phyloP scores from a whole-genome alignment of 31 red algal species.

The Asparagopsis taxiformis region DNA sequence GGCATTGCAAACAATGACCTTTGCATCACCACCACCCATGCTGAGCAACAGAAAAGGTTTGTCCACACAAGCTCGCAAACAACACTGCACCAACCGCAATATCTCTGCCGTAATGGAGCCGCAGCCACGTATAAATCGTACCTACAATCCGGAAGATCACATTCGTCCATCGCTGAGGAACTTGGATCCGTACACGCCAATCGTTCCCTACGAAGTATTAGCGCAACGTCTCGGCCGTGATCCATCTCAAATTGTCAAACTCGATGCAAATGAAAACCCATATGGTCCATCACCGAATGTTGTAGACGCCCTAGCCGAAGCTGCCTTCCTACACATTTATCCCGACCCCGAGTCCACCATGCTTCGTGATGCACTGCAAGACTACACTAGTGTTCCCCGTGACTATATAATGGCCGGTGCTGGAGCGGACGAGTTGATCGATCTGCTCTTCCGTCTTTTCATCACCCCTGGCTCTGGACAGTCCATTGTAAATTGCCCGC shows the following conservation, averaged over 20 bases:
- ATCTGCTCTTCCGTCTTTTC: slow-evolving; percentile 91
- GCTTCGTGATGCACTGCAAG: slow-evolving; percentile 74
- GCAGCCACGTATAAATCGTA: too few species aligned
- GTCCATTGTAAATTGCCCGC: slow-evolving; percentile 85
- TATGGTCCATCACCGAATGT: slow-evolving; percentile 88
- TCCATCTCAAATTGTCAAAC: slow-evolving; percentile 85
- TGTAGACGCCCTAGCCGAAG: slow-evolving; percentile 41
- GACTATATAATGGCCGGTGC: slow-evolving; percentile 86
- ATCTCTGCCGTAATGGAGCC: too few species aligned
- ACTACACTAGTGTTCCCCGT: slow-evolving; percentile 64
- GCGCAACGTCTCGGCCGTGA: slow-evolving; percentile 62
- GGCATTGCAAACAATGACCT: too few species aligned
- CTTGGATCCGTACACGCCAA: slow-evolving; percentile 90
- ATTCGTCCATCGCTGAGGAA: slow-evolving; percentile 67
- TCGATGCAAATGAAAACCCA: slow-evolving; percentile 98
- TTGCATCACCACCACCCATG: too few species aligned
- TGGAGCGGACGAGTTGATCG: slow-evolving; percentile 96
- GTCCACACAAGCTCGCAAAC: too few species aligned
- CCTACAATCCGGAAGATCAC: slow-evolving; percentile 41
- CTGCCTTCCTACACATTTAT: slow-evolving; percentile 91
- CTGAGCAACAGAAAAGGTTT: too few species aligned
- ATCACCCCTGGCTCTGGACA: slow-evolving; percentile 69
- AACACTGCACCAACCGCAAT: too few species aligned
- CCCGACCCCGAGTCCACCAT: slow-evolving; percentile 84
- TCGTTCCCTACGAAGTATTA: slow-evolving; percentile 92